Conservation (phyloP, 495 filamentous ascomycete species). For the Podospora anserina region DNA sequence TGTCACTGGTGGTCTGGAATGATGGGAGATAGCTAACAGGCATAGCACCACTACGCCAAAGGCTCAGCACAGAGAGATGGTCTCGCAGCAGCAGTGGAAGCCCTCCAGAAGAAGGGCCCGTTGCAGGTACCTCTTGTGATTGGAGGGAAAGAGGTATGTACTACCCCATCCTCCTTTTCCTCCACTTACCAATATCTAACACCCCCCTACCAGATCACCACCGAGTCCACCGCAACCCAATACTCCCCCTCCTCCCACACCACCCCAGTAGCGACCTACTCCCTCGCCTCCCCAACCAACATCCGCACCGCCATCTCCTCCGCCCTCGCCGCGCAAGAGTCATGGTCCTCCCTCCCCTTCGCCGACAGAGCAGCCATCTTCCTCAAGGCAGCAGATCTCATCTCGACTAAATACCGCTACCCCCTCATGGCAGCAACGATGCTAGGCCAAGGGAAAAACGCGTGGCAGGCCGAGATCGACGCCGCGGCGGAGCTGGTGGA, state of each 20-base stretch:
- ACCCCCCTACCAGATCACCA: constrained; percentile 43
- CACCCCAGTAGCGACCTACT: constrained; percentile 72
- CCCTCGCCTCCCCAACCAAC: constrained; percentile 67
- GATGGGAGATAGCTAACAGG: constrained; percentile 22
- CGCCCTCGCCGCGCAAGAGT: constrained; percentile 74
- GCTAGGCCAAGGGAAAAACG: constrained; percentile 92
- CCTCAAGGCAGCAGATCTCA: constrained; percentile 86
- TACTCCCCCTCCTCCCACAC: constrained; percentile 71
- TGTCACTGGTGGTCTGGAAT: neutral
- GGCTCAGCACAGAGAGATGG: constrained; percentile 72
- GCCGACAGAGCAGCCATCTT: constrained; percentile 89
- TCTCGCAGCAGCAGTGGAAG: constrained; percentile 65
- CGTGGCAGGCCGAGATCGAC: constrained; percentile 96
- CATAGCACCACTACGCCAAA: constrained; percentile 81
- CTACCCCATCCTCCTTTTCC: neutral
- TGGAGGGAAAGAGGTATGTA: constrained; percentile 66
- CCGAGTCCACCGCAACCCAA: constrained; percentile 55
- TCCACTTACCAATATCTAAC: neutral
- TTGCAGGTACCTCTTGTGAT: constrained; percentile 75
- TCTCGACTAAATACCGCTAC: constrained; percentile 86
- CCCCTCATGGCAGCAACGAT: constrained; percentile 92
- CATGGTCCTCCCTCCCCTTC: constrained; percentile 80
- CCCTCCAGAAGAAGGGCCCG: constrained; percentile 56
- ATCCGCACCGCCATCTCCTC: constrained; percentile 73
- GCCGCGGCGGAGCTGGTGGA: constrained; percentile 87